These are phyloP conservation scores for Orbilia javanica DNA, from an alignment of 2,329 filamentous ascomycete species.

Conservation along the genomic window DNA sequence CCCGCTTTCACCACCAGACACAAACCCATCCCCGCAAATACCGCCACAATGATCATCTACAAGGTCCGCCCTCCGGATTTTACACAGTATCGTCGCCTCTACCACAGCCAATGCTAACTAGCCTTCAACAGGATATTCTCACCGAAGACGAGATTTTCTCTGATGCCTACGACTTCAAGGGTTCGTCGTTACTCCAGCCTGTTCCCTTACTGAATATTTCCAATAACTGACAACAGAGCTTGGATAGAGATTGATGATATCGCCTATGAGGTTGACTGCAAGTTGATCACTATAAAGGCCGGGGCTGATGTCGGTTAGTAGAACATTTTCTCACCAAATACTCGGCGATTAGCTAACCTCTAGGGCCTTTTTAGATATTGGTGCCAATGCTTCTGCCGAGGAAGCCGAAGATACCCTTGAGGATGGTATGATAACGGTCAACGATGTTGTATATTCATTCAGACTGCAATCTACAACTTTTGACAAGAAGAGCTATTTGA, in stretches of 20 bases:
- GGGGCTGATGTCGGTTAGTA: slow-evolving; percentile 78
- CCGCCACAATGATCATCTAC: slow-evolving; percentile 79
- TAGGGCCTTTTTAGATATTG: slow-evolving; percentile 74
- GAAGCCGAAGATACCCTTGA: slow-evolving; percentile 81
- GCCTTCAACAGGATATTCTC: slow-evolving; percentile 78
- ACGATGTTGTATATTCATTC: slow-evolving; percentile 95
- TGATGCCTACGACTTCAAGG: slow-evolving; percentile 88
- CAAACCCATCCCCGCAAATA: slow-evolving; percentile 61
- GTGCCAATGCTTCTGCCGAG: slow-evolving; percentile 97
- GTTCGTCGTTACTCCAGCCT: slow-evolving; percentile 11
- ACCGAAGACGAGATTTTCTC: slow-evolving; percentile 96
- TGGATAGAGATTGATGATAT: slow-evolving; percentile 75
- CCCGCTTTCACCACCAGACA: slow-evolving; percentile 26
- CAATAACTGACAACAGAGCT: neutral
- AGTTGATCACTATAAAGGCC: slow-evolving; percentile 79
- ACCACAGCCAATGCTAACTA: slow-evolving; percentile 16
- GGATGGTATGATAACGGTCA: slow-evolving; percentile 79
- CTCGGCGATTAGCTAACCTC: slow-evolving; percentile 3
- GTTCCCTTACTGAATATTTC: neutral
- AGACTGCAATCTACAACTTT: slow-evolving; percentile 81
- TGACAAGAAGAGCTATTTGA: slow-evolving; percentile 88
- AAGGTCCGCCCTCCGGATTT: slow-evolving; percentile 69
- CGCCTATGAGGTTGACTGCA: slow-evolving; percentile 91
- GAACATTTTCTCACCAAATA: neutral
- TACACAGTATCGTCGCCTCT: neutral